Evolutionary conservation across 805 yeast species (phyloP), one percentile per base, ranked within the genome.

Genomic region (Zygosaccharomyces siamensis): DNA sequence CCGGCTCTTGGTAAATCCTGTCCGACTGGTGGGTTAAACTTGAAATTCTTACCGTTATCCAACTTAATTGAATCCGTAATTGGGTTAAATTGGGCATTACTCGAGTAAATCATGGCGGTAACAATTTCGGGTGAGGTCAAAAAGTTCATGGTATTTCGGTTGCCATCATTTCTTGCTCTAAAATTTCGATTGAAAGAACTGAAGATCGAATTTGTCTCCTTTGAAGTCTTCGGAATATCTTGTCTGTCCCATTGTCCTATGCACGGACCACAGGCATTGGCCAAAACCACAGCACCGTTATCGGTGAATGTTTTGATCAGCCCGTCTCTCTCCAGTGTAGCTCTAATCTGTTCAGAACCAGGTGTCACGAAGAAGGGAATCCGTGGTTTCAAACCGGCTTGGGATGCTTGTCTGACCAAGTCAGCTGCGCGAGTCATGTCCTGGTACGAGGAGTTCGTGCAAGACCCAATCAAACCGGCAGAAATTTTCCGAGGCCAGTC

Each of bases 211-310:
- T 89, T 90, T 61, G 76, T 76, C 55, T 83, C 89, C 46, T 75
- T 74, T 5, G 84, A 77, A 26, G 76, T 73, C 67, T 81, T 81
- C 41, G 79, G 69, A 39, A 86, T 79, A 66, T 87, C 95, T 56
- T 79, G 77, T 76, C 98, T 86, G 69, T 93, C 97, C 99, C 99
- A 92, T 77, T 92, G 99, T 50, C 99, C 99, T 67, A 92, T 92
- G 76, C 99, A 92, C 64, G 98, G 99, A 59, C 99, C 99, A 78
- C 99, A 92, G 18, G 99, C 99, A 69, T 92, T 92, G 47, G 98
- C 97, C 60, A 92, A 78, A 39, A 92, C 96, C 51, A 80, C 77
- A 59, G 96, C 99, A 52, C 98, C 98, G 61, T 83, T 84, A 47
- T 84, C 81, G 68, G 84, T 83, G 68, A 92, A 89, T 38, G 84